These are phyloP conservation scores for Seiridium unicorne DNA, from an alignment of 2,329 filamentous ascomycete genomes.

Conservation along the genomic window DNA sequence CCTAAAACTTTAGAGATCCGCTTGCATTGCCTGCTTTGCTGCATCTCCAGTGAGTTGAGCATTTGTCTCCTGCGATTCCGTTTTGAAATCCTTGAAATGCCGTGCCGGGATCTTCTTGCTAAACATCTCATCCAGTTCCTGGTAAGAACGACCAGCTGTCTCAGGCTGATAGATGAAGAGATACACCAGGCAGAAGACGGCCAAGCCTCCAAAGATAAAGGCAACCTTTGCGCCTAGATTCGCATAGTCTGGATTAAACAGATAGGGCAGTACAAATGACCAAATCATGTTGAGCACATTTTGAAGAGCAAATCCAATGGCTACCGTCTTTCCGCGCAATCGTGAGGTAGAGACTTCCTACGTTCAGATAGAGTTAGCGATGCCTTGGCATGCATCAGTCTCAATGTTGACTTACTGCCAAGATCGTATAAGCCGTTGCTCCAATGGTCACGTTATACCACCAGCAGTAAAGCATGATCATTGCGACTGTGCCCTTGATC, in stretches of 20 bases:
- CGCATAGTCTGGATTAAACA: constrained; percentile 27
- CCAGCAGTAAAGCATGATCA: too few relatives aligned
- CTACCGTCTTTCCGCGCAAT: constrained; percentile 29
- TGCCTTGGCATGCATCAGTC: too few relatives aligned
- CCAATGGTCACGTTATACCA: too few relatives aligned
- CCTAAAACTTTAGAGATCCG: too few relatives aligned
- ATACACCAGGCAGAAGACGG: constrained; percentile 23
- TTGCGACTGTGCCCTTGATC: too few relatives aligned
- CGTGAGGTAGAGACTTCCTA: constrained; percentile 23
- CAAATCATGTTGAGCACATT: constrained; percentile 14
- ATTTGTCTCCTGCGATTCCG: too few relatives aligned
- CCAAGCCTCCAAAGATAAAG: constrained; percentile 35
- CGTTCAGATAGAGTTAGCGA: too few relatives aligned
- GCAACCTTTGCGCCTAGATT: constrained; percentile 38
- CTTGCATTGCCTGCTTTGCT: too few relatives aligned
- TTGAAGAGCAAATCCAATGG: constrained; percentile 28
- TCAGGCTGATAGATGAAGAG: constrained; percentile 34
- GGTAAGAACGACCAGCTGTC: constrained; percentile 17
- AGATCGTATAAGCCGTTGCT: too few relatives aligned
- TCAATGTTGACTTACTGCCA: too few relatives aligned
- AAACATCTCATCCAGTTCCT: constrained; percentile 17
- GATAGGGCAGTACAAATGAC: constrained; percentile 22
- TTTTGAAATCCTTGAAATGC: too few relatives aligned
- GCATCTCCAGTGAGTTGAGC: too few relatives aligned
- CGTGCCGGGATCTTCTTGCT: not conserved